phyloP scores from a whole-genome alignment of 1,284 basidiomycete species.

The Pisolithus thermaeus region DNA sequence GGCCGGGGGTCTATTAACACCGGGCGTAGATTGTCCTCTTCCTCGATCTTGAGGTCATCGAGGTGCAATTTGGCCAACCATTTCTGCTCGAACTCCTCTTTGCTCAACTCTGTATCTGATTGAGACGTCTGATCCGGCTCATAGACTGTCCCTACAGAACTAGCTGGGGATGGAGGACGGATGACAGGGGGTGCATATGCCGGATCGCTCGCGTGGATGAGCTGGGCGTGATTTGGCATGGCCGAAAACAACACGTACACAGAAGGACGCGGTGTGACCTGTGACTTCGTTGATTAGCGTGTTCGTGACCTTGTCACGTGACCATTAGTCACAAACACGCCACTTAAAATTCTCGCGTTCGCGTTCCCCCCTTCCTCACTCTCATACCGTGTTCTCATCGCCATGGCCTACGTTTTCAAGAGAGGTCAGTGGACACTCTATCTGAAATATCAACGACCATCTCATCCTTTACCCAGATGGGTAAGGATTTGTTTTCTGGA shows the following conservation, averaged over 20 bases:
- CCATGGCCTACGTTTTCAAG: slow-evolving; percentile 70
- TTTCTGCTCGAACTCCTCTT: slow-evolving; percentile 48
- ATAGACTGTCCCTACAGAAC: slow-evolving; percentile 64
- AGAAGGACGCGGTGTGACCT: slow-evolving; percentile 28
- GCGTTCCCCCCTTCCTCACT: slow-evolving; percentile 21
- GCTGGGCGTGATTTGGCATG: slow-evolving; percentile 23
- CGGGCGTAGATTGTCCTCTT: slow-evolving; percentile 23
- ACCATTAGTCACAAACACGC: slow-evolving; percentile 12
- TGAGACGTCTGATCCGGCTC: slow-evolving; percentile 53
- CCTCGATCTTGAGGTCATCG: slow-evolving; percentile 26
- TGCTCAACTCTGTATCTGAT: slow-evolving; percentile 49
- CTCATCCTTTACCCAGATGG: slow-evolving; percentile 44
- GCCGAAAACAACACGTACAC: slow-evolving; percentile 7
- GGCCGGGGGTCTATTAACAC: slow-evolving; percentile 17
- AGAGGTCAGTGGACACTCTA: slow-evolving; percentile 46
- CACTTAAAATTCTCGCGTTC: slow-evolving; percentile 25
- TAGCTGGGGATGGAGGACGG: slow-evolving; percentile 63
- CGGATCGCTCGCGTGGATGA: slow-evolving; percentile 31
- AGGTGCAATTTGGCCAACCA: slow-evolving; percentile 37
- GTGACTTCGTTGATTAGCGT: slow-evolving; percentile 23
- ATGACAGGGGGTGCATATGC: slow-evolving; percentile 63
- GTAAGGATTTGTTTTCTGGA: slow-evolving; percentile 36
- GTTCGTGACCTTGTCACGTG: slow-evolving; percentile 29
- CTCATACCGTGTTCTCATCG: slow-evolving; percentile 28
- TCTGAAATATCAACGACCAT: slow-evolving; percentile 12